Evolutionary conservation across 768 basidiomycete genomes (phyloP).

Genomic region (Gloeostereum incarnatum): DNA sequence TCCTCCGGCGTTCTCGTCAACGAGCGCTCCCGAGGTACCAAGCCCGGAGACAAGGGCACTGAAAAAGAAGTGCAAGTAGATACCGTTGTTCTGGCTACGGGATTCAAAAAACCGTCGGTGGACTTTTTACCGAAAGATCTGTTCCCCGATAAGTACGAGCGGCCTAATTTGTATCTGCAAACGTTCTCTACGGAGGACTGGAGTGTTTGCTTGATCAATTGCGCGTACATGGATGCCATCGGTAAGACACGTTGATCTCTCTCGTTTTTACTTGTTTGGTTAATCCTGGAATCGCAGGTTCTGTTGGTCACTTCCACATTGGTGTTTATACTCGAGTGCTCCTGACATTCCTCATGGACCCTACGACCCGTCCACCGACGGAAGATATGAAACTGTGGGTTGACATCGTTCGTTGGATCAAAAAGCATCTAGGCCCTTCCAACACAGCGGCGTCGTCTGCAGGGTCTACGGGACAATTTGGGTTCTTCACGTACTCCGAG

Average conservation of each 20-base stretch:
- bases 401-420: constrained; percentile 39
- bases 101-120: constrained; percentile 35
- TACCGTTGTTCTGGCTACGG: constrained; percentile 43
- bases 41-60: constrained; percentile 22
- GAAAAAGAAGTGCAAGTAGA: constrained; percentile 30
- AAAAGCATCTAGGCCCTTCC: constrained; percentile 21
- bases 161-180: constrained; percentile 43
- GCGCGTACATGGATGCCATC: constrained; percentile 38
- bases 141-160: constrained; percentile 41
- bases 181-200: constrained; percentile 48
- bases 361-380: constrained; percentile 29
- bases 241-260: constrained; percentile 23
- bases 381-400: constrained; percentile 53
- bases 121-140: constrained; percentile 36
- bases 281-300: background rate
- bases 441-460: constrained; percentile 2
- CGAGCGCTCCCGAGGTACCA: constrained; percentile 22
- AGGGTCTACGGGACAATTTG: constrained; percentile 34
- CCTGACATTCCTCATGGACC: constrained; percentile 36
- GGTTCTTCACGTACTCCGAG: constrained; percentile 51
- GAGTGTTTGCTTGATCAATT: constrained; percentile 42
- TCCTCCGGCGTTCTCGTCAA: constrained; percentile 23
- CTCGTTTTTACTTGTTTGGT: constrained; percentile 26
- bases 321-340: constrained; percentile 46
- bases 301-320: constrained; percentile 30